Conservation (phyloP, 2,329 filamentous ascomycete species). For the Venturiaceae sp. region DNA sequence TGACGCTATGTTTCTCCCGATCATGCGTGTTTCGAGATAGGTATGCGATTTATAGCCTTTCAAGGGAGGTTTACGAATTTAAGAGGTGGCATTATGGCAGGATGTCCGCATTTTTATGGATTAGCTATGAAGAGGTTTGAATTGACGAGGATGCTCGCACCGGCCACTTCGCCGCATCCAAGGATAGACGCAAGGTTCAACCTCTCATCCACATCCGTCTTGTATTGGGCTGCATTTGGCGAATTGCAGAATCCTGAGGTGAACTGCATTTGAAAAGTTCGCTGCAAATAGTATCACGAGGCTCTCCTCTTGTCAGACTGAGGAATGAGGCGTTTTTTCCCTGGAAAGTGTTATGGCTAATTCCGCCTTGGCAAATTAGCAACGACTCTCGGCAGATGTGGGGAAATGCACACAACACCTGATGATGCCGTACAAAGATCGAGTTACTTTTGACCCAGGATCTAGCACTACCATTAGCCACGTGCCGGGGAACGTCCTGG, state of each 20-base stretch:
- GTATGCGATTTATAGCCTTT: background rate
- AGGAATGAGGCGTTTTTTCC: background rate
- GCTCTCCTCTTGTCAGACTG: too few relatives aligned
- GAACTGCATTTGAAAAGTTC: too few relatives aligned
- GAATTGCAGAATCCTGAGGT: background rate
- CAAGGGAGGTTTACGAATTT: background rate
- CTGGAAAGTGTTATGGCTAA: background rate
- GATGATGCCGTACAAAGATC: background rate
- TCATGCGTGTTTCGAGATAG: background rate
- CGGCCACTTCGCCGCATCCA: background rate
- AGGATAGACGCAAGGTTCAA: background rate
- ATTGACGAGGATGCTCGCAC: background rate
- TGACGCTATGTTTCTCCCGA: background rate
- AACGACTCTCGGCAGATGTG: background rate
- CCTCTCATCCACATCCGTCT: background rate
- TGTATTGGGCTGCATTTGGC: background rate
- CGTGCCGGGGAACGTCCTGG: background rate
- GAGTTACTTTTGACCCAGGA: background rate
- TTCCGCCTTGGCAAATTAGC: background rate
- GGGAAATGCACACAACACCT: background rate
- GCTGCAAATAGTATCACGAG: too few relatives aligned
- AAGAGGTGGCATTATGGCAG: background rate
- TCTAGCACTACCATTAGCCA: background rate
- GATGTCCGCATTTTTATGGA: background rate
- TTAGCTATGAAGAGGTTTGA: background rate